Evolutionary conservation across 2,329 filamentous ascomycete genomes (phyloP).

Genomic region (Tolypocladium album): DNA sequence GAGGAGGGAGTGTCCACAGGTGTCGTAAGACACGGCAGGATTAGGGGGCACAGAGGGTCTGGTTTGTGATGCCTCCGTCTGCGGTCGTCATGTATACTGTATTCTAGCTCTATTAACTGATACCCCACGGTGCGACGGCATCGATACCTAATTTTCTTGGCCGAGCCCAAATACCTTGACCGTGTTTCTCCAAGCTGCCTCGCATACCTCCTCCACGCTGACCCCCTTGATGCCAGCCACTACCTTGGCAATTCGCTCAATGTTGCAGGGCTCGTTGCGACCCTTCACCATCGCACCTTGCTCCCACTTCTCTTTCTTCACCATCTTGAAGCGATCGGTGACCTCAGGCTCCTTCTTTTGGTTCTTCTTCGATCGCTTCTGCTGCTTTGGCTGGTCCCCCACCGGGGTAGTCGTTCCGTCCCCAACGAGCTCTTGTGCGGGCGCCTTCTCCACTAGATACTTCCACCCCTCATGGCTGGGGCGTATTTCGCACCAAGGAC

Average conservation of each 20-base stretch:
- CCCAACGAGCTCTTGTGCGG: constrained; percentile 10
- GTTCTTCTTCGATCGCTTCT: constrained; percentile 26
- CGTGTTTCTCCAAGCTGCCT: constrained; percentile 78
- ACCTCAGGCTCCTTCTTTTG: constrained; percentile 55
- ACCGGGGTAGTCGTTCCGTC: constrained; percentile 11
- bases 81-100: constrained; percentile 5
- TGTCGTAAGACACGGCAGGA: constrained; percentile 54
- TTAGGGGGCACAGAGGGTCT: constrained; percentile 47
- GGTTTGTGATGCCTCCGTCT: constrained; percentile 27
- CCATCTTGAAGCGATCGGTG: constrained; percentile 63
- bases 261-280: constrained; percentile 83
- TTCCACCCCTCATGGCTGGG: constrained; percentile 78
- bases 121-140: constrained; percentile 11
- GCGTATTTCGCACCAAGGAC: constrained; percentile 94
- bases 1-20: constrained; percentile 72
- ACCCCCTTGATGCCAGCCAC: constrained; percentile 80
- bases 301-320: constrained; percentile 95
- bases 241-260: constrained; percentile 77
- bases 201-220: constrained; percentile 69
- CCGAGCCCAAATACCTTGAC: constrained; percentile 66
- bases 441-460: constrained; percentile 41
- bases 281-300: constrained; percentile 87
- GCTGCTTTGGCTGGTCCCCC: constrained; percentile 8
- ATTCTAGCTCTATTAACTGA: constrained; percentile 14
- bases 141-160: constrained; percentile 13